A percentile compares a stretch with the other conserved stretches of the same genome.
phyloP scores from a whole-genome alignment of 805 yeast species.

The Teunomyces kruisii region DNA sequence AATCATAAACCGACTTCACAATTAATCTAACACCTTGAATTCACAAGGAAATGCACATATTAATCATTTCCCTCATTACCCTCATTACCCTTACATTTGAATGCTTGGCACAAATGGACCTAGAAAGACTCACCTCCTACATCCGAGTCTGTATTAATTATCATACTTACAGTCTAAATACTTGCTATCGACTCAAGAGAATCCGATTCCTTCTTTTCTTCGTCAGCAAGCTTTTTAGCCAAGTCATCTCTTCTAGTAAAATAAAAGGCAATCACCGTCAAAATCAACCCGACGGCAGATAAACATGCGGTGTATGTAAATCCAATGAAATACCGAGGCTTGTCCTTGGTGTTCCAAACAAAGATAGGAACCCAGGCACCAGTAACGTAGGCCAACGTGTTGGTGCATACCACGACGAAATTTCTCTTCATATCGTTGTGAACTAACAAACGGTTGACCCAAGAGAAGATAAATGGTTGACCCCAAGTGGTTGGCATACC shows the following conservation, averaged over 20 bases:
- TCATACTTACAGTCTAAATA: too few relatives aligned
- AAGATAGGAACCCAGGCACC: conserved; percentile 40
- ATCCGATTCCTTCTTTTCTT: too few relatives aligned
- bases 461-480: conserved; percentile 55
- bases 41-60: too few relatives aligned
- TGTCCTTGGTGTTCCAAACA: conserved; percentile 37
- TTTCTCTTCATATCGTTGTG: conserved; percentile 42
- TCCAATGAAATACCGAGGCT: conserved; percentile 33
- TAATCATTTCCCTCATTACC: too few relatives aligned
- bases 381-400: conserved; percentile 39
- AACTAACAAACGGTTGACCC: conserved; percentile 51
- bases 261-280: conserved; percentile 26
- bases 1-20: too few relatives aligned
- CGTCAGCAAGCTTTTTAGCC: too few relatives aligned
- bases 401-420: conserved; percentile 39
- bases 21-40: too few relatives aligned
- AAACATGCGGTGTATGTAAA: conserved; percentile 25
- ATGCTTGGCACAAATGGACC: too few relatives aligned
- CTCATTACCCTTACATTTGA: too few relatives aligned
- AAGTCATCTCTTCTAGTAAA: conserved; percentile 30
- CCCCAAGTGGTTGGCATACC: conserved; percentile 53
- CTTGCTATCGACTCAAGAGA: too few relatives aligned
- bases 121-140: too few relatives aligned
- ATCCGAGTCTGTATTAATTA: too few relatives aligned
- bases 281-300: conserved; percentile 26